These are phyloP conservation scores for Mucor lusitanicus DNA, from an alignment of 371 early-diverging fungal species.

Conservation along the genomic window DNA sequence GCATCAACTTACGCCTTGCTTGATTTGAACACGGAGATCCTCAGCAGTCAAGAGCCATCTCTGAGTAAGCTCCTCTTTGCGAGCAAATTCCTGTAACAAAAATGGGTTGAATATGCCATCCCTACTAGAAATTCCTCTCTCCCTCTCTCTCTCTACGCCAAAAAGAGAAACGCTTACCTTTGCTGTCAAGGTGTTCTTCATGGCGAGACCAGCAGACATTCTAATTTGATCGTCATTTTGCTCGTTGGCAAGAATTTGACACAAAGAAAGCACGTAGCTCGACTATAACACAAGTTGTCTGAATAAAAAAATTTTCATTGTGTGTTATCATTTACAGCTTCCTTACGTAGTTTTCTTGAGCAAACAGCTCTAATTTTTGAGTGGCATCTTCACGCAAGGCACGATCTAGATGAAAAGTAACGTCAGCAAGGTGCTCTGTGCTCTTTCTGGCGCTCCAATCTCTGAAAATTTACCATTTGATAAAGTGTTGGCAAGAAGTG, in stretches of 20 bases:
- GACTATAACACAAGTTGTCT: conserved; percentile 49
- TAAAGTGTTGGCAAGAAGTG: conserved; percentile 75
- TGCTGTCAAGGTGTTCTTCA: conserved; percentile 90
- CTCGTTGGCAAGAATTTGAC: conserved; percentile 84
- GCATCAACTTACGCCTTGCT: conserved; percentile 48
- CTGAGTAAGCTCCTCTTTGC: conserved; percentile 66
- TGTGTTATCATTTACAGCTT: background rate
- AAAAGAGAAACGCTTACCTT: conserved; percentile 67
- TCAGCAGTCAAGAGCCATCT: conserved; percentile 78
- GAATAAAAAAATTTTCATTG: conserved; percentile 3
- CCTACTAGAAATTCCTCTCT: no score
- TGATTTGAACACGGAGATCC: conserved; percentile 47
- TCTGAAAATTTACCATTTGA: conserved; percentile 58
- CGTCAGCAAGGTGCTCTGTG: conserved; percentile 42
- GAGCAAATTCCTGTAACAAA: conserved; percentile 59
- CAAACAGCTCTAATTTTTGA: conserved; percentile 70
- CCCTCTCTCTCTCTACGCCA: background rate
- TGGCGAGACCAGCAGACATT: conserved; percentile 82
- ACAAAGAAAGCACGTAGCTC: conserved; percentile 73
- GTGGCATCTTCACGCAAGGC: conserved; percentile 78
- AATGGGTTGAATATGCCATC: background rate
- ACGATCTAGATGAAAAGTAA: conserved; percentile 14
- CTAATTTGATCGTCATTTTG: conserved; percentile 63
- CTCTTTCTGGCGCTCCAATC: background rate
- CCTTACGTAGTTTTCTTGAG: conserved; percentile 82